Evolutionary conservation across 116 monocot genomes (phyloP).

Genomic region (Dioscorea cayenensis): DNA sequence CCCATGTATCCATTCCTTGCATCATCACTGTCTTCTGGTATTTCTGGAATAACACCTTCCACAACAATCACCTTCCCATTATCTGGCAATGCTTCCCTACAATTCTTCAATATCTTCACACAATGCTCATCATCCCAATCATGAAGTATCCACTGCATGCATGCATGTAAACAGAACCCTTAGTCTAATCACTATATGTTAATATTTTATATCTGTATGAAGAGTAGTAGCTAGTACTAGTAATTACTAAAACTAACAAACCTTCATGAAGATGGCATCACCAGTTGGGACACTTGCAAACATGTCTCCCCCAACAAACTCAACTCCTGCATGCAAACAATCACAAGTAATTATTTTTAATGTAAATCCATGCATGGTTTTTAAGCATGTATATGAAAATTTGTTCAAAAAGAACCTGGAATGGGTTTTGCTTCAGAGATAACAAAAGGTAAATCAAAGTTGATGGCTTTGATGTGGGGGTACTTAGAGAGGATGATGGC

Average conservation of each 20-base stretch:
- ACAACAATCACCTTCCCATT: conserved; percentile 10
- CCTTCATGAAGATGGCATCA: conserved; percentile 18
- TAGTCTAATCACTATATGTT: not conserved
- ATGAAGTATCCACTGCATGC: conserved; percentile 19
- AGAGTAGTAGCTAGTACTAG: not conserved
- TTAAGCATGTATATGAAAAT: not conserved
- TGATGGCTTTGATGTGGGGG: conserved; percentile 9
- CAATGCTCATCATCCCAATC: conserved; percentile 17
- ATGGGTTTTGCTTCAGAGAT: not conserved
- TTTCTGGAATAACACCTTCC: conserved; percentile 14
- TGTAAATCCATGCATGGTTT: too few relatives aligned
- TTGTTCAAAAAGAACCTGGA: not conserved
- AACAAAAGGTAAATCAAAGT: conserved; percentile 11
- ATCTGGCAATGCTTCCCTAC: conserved; percentile 6
- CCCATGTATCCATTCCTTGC: conserved; percentile 3
- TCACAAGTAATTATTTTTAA: too few relatives aligned
- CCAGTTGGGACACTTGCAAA: conserved; percentile 10
- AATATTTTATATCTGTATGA: too few relatives aligned
- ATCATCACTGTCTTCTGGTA: conserved; percentile 2
- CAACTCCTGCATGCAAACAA: conserved; percentile 1
- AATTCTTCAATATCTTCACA: conserved; percentile 17
- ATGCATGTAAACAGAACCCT: not conserved
- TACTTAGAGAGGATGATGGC: conserved; percentile 8
- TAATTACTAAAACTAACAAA: not conserved
- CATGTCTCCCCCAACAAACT: conserved; percentile 16